phyloP scores from a whole-genome alignment of 2,329 filamentous ascomycete genomes.

The Coleophoma crateriformis region DNA sequence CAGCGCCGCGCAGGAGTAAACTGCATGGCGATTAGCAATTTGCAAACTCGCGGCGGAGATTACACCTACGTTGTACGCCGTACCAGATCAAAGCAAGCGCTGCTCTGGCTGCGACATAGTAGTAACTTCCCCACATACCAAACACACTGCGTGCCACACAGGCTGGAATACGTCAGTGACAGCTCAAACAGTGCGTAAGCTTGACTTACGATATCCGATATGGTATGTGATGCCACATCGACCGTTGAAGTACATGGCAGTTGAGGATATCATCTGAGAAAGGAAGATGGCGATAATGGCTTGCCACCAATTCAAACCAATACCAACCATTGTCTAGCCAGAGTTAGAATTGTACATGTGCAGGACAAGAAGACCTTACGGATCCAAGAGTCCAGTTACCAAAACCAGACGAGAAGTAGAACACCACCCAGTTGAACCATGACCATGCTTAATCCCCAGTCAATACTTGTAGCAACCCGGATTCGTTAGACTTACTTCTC shows the following conservation, averaged over 20 bases:
- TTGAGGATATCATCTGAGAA: slow-evolving; percentile 30
- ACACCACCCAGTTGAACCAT: slow-evolving; percentile 29
- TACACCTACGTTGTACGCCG: slow-evolving; percentile 19
- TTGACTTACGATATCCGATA: slow-evolving; percentile 26
- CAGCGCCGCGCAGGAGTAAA: slow-evolving; percentile 20
- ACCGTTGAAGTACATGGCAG: slow-evolving; percentile 35
- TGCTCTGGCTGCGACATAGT: slow-evolving; percentile 34
- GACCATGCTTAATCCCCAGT: neutral
- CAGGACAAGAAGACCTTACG: neutral
- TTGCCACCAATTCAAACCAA: slow-evolving; percentile 35
- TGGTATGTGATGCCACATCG: slow-evolving; percentile 32
- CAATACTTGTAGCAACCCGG: neutral
- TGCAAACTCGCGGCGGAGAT: neutral
- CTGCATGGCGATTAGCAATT: slow-evolving; percentile 6
- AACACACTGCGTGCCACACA: slow-evolving; percentile 31
- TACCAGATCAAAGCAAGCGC: slow-evolving; percentile 36
- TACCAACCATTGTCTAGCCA: slow-evolving; percentile 27
- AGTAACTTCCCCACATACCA: slow-evolving; percentile 37
- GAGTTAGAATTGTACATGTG: neutral
- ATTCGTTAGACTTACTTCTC: neutral
- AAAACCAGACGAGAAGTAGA: slow-evolving; percentile 29
- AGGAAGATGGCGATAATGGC: slow-evolving; percentile 33
- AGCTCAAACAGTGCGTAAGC: no score
- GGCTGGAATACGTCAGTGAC: neutral
- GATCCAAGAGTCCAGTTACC: slow-evolving; percentile 30